Evolutionary conservation across 2,329 filamentous ascomycete genomes (phyloP).

Genomic region (Rosellinia necatrix): DNA sequence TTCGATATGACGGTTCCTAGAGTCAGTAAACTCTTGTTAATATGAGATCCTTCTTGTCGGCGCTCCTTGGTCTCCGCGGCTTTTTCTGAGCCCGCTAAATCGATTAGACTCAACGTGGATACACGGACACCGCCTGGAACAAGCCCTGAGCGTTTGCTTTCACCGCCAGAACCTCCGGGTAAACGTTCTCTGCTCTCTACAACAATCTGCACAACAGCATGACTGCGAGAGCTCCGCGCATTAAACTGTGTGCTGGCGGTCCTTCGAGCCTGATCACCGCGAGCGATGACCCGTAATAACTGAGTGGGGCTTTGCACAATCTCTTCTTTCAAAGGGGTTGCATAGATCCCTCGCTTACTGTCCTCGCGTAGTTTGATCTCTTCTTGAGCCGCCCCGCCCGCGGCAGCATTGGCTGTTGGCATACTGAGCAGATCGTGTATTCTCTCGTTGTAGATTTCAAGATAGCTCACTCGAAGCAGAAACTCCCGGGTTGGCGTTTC

Average conservation of each 20-base stretch:
- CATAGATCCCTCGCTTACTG: constrained; percentile 94
- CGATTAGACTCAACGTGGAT: constrained; percentile 92
- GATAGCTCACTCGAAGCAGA: constrained; percentile 90
- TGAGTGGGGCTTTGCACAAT: constrained; percentile 98
- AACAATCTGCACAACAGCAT: constrained; percentile 97
- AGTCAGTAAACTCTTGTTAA: constrained; percentile 96
- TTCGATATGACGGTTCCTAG: constrained; percentile 93
- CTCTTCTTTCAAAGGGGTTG: constrained; percentile 93
- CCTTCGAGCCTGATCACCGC: constrained; percentile 86
- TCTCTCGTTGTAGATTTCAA: constrained; percentile 98
- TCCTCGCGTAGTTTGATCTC: constrained; percentile 98
- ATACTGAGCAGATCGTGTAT: constrained; percentile 92
- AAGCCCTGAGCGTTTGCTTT: constrained; percentile 71
- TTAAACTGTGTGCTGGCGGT: constrained; percentile 98
- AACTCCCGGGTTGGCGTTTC: constrained; percentile 96
- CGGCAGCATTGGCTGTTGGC: constrained; percentile 61
- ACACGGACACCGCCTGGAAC: constrained; percentile 89
- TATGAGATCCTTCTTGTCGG: constrained; percentile 92
- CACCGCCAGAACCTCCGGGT: constrained; percentile 56
- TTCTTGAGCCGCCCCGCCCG: constrained; percentile 67
- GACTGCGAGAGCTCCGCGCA: constrained; percentile 92
- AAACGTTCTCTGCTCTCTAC: constrained; percentile 93
- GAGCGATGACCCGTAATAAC: constrained; percentile 88
- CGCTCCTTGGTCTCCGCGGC: constrained; percentile 95
- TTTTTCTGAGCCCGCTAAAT: constrained; percentile 94